Evolutionary conservation across 495 filamentous ascomycete species (phyloP).

Genomic region (Talaromyces proteolyticus): DNA sequence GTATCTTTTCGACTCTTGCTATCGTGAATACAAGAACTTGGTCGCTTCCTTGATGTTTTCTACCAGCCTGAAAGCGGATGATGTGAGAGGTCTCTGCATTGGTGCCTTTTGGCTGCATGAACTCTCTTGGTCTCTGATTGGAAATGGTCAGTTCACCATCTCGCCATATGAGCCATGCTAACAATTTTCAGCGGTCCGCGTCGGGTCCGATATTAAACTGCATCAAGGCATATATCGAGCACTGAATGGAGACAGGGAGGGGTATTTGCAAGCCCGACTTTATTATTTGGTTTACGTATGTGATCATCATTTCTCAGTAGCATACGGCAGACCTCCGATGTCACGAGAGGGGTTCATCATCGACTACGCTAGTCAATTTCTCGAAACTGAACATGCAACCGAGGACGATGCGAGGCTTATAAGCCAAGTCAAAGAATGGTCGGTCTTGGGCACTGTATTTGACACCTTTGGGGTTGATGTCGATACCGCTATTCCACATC

Average conservation of each 20-base stretch:
- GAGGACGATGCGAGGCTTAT: slow-evolving; percentile 28
- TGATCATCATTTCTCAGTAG: slow-evolving; percentile 30
- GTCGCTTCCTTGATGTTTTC: slow-evolving; percentile 16
- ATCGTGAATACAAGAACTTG: slow-evolving; percentile 18
- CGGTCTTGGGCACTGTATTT: slow-evolving; percentile 21
- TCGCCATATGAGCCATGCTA: slow-evolving; percentile 2
- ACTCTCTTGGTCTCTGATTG: slow-evolving; percentile 23
- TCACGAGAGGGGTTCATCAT: slow-evolving; percentile 22
- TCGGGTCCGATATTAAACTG: slow-evolving; percentile 23
- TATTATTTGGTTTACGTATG: slow-evolving; percentile 32
- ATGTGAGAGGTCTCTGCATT: slow-evolving; percentile 26
- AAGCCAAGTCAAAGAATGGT: slow-evolving; percentile 32
- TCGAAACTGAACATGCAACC: slow-evolving; percentile 21
- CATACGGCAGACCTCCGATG: slow-evolving; percentile 30
- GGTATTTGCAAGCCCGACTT: slow-evolving; percentile 21
- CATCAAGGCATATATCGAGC: slow-evolving; percentile 24
- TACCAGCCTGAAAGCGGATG: slow-evolving; percentile 16
- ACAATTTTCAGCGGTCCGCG: slow-evolving; percentile 19
- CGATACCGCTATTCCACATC: slow-evolving; percentile 18
- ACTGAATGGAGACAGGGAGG: slow-evolving; percentile 18
- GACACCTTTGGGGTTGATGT: slow-evolving; percentile 34
- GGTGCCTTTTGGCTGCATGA: slow-evolving; percentile 32
- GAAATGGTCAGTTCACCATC: slow-evolving; percentile 14
- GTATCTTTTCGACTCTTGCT: slow-evolving; percentile 22
- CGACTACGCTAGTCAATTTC: slow-evolving; percentile 13